phyloP scores from a whole-genome alignment of 1,139 yeast species.

The Kodamaea sp. region DNA sequence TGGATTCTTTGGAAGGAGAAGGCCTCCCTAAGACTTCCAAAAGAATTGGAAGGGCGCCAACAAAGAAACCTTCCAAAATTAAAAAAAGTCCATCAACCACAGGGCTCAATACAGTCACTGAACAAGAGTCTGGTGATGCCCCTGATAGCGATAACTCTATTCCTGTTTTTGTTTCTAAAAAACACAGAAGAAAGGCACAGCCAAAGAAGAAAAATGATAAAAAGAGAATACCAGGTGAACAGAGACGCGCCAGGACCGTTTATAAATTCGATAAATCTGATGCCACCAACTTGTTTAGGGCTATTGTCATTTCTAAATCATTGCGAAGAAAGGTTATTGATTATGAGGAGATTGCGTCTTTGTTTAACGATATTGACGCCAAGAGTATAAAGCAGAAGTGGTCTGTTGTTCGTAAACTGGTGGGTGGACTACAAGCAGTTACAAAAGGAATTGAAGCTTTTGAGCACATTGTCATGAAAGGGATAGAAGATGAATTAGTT shows the following conservation, averaged over 20 bases:
- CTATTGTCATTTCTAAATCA: slow-evolving; percentile 62
- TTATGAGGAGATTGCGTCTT: slow-evolving; percentile 52
- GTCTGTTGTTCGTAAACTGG: slow-evolving; percentile 54
- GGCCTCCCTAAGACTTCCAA: no score
- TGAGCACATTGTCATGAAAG: slow-evolving; percentile 52
- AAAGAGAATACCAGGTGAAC: slow-evolving; percentile 4
- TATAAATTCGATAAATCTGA: slow-evolving; percentile 41
- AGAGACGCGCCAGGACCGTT: slow-evolving; percentile 20
- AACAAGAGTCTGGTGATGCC: no score
- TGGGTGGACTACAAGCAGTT: slow-evolving; percentile 53
- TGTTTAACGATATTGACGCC: slow-evolving; percentile 36
- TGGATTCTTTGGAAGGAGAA: slow-evolving; percentile 18
- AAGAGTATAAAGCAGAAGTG: slow-evolving; percentile 53
- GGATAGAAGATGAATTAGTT: slow-evolving; percentile 49
- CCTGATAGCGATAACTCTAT: slow-evolving; percentile 9
- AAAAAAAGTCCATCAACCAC: no score
- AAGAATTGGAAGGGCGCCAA: background rate
- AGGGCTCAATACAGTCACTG: no score
- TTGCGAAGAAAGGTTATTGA: slow-evolving; percentile 48
- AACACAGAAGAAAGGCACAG: slow-evolving; percentile 16
- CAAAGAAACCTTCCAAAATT: no score
- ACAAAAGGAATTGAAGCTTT: slow-evolving; percentile 53
- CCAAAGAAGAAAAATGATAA: slow-evolving; percentile 10
- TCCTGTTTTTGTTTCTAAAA: slow-evolving; percentile 22
- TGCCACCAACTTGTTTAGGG: slow-evolving; percentile 48